Evolutionary conservation across 2,329 filamentous ascomycete genomes (phyloP).

Genomic region (Colletotrichum euphorbiae): DNA sequence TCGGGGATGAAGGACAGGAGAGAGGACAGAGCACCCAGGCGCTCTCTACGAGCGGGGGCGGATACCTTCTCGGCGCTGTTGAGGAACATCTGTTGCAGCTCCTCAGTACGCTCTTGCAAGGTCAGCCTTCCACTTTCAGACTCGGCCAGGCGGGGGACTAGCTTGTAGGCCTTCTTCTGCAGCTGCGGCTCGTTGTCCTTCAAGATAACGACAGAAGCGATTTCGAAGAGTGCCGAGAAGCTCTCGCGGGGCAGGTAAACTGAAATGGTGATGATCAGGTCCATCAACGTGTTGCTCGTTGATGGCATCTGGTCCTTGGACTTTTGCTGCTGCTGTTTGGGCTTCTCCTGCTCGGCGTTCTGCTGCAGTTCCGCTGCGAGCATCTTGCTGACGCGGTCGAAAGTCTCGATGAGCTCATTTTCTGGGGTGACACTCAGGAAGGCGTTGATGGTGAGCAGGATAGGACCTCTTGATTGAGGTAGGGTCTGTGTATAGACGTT

Average conservation of each 20-base stretch:
- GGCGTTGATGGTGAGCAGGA: slow-evolving; percentile 93
- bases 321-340: slow-evolving; percentile 65
- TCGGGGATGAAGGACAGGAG: slow-evolving; percentile 83
- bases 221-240: slow-evolving; percentile 86
- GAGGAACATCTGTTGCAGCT: slow-evolving; percentile 86
- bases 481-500: slow-evolving; percentile 98
- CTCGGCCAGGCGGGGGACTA: slow-evolving; percentile 89
- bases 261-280: slow-evolving; percentile 95
- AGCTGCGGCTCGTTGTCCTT: slow-evolving; percentile 88
- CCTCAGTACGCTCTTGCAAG: slow-evolving; percentile 77
- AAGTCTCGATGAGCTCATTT: slow-evolving; percentile 86
- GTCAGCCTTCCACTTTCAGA: slow-evolving; percentile 83
- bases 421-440: slow-evolving; percentile 89
- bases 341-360: slow-evolving; percentile 67
- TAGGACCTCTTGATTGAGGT: slow-evolving; percentile 89
- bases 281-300: slow-evolving; percentile 94
- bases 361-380: slow-evolving; percentile 77
- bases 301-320: slow-evolving; percentile 82
- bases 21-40: slow-evolving; percentile 83
- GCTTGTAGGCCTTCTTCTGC: slow-evolving; percentile 99
- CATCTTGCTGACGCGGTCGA: slow-evolving; percentile 86
- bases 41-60: slow-evolving; percentile 85
- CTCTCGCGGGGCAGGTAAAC: slow-evolving; percentile 90
- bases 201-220: slow-evolving; percentile 85
- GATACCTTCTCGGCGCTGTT: slow-evolving; percentile 86